phyloP scores from a whole-genome alignment of 805 yeast species.

The Myxozyma mucilagina region DNA sequence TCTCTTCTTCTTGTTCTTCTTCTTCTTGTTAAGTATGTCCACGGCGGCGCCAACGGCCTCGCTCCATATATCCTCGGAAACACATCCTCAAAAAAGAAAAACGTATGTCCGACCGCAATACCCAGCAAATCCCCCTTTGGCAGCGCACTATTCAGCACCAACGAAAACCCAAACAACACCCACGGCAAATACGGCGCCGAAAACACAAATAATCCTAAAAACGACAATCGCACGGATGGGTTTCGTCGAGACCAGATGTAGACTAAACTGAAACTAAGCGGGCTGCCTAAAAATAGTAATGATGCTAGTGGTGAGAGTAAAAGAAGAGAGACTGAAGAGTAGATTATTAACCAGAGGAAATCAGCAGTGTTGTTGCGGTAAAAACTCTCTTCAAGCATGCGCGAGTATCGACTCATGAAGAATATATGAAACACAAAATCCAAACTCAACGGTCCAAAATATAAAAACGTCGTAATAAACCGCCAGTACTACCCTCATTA shows the following conservation, averaged over 20 bases:
- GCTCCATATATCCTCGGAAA: constrained; percentile 43
- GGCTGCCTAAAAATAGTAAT: constrained; percentile 44
- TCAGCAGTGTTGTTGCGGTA: constrained; percentile 40
- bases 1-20: background rate
- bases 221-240: constrained; percentile 45
- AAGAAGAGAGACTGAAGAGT: constrained; percentile 40
- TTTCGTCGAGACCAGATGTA: constrained; percentile 53
- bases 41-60: constrained; percentile 46
- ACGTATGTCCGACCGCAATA: constrained; percentile 47
- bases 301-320: constrained; percentile 39
- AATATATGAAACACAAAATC: constrained; percentile 42
- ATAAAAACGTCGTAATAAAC: constrained; percentile 45
- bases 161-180: constrained; percentile 39
- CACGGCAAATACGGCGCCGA: constrained; percentile 50
- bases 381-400: constrained; percentile 44
- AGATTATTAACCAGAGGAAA: constrained; percentile 45
- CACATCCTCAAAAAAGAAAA: constrained; percentile 46
- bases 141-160: constrained; percentile 29
- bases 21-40: constrained; percentile 31
- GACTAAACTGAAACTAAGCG: constrained; percentile 43
- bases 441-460: constrained; percentile 47
- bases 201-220: constrained; percentile 48
- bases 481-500: constrained; percentile 42
- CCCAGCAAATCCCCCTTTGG: constrained; percentile 41
- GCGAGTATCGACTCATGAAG: constrained; percentile 44